Evolutionary conservation across 345 rosid genomes (phyloP), one percentile per base, ranked within the genome.

Genomic region (Draba incana): DNA sequence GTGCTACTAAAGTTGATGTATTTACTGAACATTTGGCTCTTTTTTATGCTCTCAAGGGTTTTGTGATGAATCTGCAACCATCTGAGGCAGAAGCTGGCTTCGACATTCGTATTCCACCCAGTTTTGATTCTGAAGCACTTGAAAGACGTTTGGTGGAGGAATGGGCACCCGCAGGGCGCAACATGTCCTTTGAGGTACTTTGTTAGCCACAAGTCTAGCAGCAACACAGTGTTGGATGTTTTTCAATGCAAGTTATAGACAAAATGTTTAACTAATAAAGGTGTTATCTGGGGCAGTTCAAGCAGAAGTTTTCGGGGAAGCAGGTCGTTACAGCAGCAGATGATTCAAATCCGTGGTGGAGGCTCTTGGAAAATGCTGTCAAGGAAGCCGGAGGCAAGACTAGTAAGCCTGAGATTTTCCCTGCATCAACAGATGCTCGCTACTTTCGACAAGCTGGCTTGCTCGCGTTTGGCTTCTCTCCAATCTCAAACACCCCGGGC

Each of bases 31-130:
- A 28, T 12, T 10, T 30, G 67, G 6, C 28, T 57, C 47, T 72
- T 64, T 35, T 35, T 35, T 6, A 42, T 50, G 54, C 57, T 73
- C 45, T 77, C 30, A 53, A 92, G 96, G 99, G 98, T 24, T 94
- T 89, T 61, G 92, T 89, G 55, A 91, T 94, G 99, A 94, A 91
- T 65, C 80, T 91, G 82, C 98, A 91, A 75, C 99, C 99, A 30
- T 94, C 98, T 23, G 98, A 91, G 78, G 96, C 97, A 47, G 95
- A 87, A 85, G 99, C 98, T 58, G 99, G 99, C 57, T 89, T 94
- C 57, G 97, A 94, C 75, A 72, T 94, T 57, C 83, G 99, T 57
- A 58, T 94, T 24, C 93, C 99, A 47, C 98, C 98, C 14, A 87
- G 76, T 62, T 78, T 80, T 59, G 83, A 91, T 82, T 54, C 80